Evolutionary conservation across 2,329 filamentous ascomycete species (phyloP), one percentile per base, ranked within the genome.

Genomic region (Cladosporium sp.): DNA sequence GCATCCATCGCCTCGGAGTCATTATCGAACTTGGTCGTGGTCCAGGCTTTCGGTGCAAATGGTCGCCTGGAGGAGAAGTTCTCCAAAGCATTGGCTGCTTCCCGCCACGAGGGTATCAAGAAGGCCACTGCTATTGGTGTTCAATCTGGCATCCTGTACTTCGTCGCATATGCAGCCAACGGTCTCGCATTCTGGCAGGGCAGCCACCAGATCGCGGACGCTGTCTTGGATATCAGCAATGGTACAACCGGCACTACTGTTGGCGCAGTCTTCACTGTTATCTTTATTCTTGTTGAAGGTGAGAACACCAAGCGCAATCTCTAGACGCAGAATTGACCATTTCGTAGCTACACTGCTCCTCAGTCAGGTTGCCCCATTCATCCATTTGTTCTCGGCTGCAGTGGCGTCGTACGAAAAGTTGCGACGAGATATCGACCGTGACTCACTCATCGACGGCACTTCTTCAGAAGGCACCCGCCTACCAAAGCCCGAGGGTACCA

Each of bases 181-280:
- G 84, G 83, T 1, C 74, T 89, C 13, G 83, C 85, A 0, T 88
- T 87, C 66, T 89, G 84, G 83, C 80, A 87, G 67, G 86, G 85
- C 48, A 85, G 82, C 61, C 77, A 74, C 35, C 78, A 78, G 52
- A 78, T 85, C 40, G 78, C 77, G 10, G 72, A 74, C 12, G 74
- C 77, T 3, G 66, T 75, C 0, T 68, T 70, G 24, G 56, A 57
- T 42, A 68, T 67, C 19, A 62, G 62, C 6, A 68, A 65, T 9
- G 68, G 62, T 5, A 42, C 3, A 17, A 32, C 28, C 8, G 45
- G 45, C 25, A 54, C 51, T 15, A 55, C 52, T 8, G 61, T 76
- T 19, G 80, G 80, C 37, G 70, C 75, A n/a, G 78, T 77, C 0
- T 83, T 79, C 62, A 82, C 81, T 0, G 80, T 83, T 20, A 79